A percentile compares a stretch with the other conserved stretches of the same genome.
Evolutionary conservation across 495 filamentous ascomycete genomes (phyloP).

Genomic region (Penicillium paradoxum): DNA sequence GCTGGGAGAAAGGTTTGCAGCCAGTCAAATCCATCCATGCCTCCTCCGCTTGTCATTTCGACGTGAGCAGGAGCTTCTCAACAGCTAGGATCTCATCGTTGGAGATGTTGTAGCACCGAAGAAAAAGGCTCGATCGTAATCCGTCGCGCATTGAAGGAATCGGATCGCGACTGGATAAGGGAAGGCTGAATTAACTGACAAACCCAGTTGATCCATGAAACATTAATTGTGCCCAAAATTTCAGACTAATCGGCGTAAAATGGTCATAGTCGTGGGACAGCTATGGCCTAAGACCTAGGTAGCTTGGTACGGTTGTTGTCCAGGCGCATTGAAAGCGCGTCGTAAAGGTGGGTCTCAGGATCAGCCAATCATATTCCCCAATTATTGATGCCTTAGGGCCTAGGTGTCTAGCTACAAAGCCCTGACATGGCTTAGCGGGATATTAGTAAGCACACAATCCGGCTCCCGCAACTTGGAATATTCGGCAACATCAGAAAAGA

Average conservation of each 20-base stretch:
- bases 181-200: not conserved
- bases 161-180: not conserved
- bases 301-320: not conserved
- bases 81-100: not conserved
- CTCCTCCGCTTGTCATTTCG: not conserved
- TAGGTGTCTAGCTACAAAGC: conserved; percentile 4
- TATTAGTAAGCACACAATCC: conserved; percentile 44
- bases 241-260: not conserved
- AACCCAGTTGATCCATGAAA: too few species aligned
- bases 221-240: not conserved
- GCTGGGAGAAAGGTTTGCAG: not conserved
- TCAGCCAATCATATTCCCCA: not conserved
- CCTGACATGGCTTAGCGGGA: conserved; percentile 25
- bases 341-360: not conserved
- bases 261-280: not conserved
- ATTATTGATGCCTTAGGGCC: not conserved
- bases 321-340: not conserved
- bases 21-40: conserved; percentile 5
- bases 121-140: not conserved
- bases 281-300: not conserved
- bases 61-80: too few species aligned
- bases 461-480: conserved; percentile 18
- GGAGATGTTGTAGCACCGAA: not conserved
- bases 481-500: conserved; percentile 21
- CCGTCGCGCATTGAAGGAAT: not conserved